Conservation (phyloP, 257 asterid species). For the Leonotis leonurus region DNA sequence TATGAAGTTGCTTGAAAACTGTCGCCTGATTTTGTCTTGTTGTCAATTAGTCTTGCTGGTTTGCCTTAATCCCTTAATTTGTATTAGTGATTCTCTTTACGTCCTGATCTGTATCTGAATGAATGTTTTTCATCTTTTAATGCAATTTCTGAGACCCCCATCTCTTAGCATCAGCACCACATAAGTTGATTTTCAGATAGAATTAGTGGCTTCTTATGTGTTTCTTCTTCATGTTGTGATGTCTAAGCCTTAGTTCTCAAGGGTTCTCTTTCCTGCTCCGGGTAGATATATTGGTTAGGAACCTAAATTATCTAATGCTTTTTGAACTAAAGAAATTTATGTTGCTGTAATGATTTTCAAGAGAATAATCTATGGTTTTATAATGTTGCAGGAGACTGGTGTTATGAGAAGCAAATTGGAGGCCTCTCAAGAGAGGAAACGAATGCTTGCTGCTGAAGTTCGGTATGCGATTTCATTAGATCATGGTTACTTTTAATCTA, state of each 20-base stretch:
- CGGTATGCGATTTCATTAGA: constrained; percentile 37
- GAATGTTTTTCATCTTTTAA: neutral
- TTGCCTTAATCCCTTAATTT: neutral
- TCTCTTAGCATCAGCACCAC: neutral
- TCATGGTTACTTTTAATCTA: neutral
- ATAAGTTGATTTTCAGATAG: neutral
- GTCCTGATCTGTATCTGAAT: constrained; percentile 16
- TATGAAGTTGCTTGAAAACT: neutral
- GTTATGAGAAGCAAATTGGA: constrained; percentile 46
- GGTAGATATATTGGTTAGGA: neutral
- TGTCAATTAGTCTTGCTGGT: neutral
- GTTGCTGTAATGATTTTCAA: neutral
- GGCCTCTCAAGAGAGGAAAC: constrained; percentile 42
- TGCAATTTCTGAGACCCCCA: neutral
- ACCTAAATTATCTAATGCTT: neutral
- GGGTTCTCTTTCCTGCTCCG: neutral
- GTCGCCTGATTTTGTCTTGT: neutral
- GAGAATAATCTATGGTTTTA: neutral
- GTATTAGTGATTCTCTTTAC: neutral
- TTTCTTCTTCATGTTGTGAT: neutral
- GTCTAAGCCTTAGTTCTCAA: neutral
- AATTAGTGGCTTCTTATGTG: neutral
- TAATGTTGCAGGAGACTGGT: constrained; percentile 46
- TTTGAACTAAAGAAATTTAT: neutral
- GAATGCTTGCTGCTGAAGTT: constrained; percentile 69